These are phyloP conservation scores for Diospyros lotus DNA, from an alignment of 148 eudicot genomes.

Conservation along the genomic window DNA sequence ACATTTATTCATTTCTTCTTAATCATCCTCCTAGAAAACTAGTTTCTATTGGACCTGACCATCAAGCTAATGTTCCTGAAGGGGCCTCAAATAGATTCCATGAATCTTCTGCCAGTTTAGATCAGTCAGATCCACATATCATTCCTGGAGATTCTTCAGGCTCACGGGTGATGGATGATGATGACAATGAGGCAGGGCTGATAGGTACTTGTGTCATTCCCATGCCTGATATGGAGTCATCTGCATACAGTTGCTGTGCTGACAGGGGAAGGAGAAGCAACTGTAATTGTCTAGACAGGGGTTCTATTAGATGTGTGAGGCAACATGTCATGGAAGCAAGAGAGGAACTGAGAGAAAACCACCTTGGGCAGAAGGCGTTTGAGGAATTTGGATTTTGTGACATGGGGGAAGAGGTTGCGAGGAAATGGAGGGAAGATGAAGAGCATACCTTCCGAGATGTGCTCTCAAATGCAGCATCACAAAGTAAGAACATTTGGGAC, in stretches of 20 bases:
- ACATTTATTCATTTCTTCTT: slow-evolving; percentile 12
- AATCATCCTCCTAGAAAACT: slow-evolving; percentile 13
- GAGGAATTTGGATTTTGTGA: slow-evolving; percentile 16
- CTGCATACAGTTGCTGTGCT: background rate
- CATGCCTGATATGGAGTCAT: background rate
- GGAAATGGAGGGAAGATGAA: slow-evolving; percentile 15
- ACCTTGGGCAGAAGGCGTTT: slow-evolving; percentile 14
- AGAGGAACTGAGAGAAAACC: slow-evolving; percentile 13
- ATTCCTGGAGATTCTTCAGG: background rate
- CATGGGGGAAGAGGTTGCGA: slow-evolving; percentile 21
- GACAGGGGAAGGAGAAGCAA: background rate
- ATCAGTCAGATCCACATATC: background rate
- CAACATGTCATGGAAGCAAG: slow-evolving; percentile 16
- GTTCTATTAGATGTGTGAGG: slow-evolving; percentile 18
- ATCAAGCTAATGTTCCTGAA: slow-evolving; percentile 20
- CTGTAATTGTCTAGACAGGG: slow-evolving; percentile 12
- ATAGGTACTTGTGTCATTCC: slow-evolving; percentile 13
- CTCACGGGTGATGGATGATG: background rate
- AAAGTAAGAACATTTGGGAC: slow-evolving; percentile 16
- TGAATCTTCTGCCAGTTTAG: background rate
- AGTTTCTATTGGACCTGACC: slow-evolving; percentile 18
- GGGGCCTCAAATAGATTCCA: slow-evolving; percentile 5
- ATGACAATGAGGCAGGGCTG: background rate
- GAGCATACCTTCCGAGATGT: slow-evolving; percentile 17
- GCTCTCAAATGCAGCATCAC: slow-evolving; percentile 10